A percentile compares a stretch with the other conserved stretches of the same genome.
phyloP scores from a whole-genome alignment of 352 stramenopile genomes.

The Nothophytophthora sp. region DNA sequence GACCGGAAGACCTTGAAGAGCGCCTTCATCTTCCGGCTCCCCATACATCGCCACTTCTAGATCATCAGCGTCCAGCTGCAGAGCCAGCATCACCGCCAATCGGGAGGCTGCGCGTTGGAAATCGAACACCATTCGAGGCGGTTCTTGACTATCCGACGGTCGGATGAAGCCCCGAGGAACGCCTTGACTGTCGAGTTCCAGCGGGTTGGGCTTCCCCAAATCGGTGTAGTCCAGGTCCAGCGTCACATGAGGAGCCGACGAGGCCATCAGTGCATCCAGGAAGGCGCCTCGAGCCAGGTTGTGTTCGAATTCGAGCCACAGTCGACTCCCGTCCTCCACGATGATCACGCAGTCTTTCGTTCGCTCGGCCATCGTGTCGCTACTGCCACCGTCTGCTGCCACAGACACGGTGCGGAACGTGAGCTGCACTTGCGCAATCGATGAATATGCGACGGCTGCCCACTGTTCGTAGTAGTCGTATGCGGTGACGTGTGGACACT shows the following conservation, averaged over 20 bases:
- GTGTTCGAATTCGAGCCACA: conserved; percentile 60
- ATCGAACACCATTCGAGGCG: conserved; percentile 29
- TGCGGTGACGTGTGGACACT: conserved; percentile 38
- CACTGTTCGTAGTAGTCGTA: conserved; percentile 34
- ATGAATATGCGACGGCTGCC: conserved; percentile 23
- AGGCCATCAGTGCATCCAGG: conserved; percentile 38
- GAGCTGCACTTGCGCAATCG: conserved; percentile 40
- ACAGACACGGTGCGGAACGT: conserved; percentile 33
- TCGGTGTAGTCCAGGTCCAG: conserved; percentile 48
- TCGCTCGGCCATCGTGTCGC: conserved; percentile 23
- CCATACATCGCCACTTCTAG: conserved; percentile 29
- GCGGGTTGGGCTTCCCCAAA: conserved; percentile 17
- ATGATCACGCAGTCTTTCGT: conserved; percentile 42
- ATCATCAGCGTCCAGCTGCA: conserved; percentile 27
- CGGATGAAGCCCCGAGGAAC: not conserved
- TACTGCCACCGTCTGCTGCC: conserved; percentile 1
- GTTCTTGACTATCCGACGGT: not conserved
- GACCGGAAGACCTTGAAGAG: conserved; percentile 8
- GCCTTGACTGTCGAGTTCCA: not conserved
- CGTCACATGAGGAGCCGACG: conserved; percentile 14
- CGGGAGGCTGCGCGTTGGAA: conserved; percentile 31
- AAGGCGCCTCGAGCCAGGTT: conserved; percentile 47
- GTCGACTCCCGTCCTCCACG: conserved; percentile 12
- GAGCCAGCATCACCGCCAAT: conserved; percentile 24
- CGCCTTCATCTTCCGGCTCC: conserved; percentile 17